Evolutionary conservation across 768 basidiomycete genomes (phyloP).

Genomic region (Rhizopogon sp.): DNA sequence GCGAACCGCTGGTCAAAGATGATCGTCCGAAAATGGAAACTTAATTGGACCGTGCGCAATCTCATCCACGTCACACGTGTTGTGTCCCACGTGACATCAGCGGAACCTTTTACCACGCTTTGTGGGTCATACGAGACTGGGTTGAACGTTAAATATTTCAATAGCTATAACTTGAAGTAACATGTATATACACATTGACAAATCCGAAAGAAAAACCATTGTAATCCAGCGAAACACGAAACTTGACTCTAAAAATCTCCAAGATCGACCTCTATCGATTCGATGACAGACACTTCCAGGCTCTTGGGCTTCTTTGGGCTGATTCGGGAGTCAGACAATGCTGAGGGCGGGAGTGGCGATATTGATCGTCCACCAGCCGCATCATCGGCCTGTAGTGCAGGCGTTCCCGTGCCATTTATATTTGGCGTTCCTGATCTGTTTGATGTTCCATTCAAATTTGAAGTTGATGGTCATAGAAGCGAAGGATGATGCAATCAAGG

Average conservation of each 20-base stretch:
- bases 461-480: conserved; percentile 5
- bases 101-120: background rate
- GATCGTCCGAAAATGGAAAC: conserved; percentile 1
- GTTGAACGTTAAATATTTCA: no score
- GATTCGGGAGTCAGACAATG: conserved; percentile 19
- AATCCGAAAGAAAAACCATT: background rate
- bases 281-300: conserved; percentile 55
- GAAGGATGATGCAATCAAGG: conserved; percentile 17
- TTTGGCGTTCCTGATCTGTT: conserved; percentile 40
- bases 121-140: no score
- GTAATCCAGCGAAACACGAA: conserved; percentile 1
- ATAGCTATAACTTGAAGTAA: background rate
- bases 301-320: conserved; percentile 32
- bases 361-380: conserved; percentile 25
- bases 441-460: background rate
- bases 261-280: conserved; percentile 69
- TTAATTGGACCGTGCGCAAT: conserved; percentile 3
- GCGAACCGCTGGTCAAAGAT: background rate
- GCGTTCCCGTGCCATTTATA: conserved; percentile 40
- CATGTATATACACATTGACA: background rate
- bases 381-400: conserved; percentile 28
- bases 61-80: background rate
- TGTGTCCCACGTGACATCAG: background rate
- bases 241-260: conserved; percentile 59
- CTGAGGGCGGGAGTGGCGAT: conserved; percentile 30